A percentile compares a stretch with the other conserved stretches of the same genome.
Conservation (phyloP, 192 early-diverging fungal genomes). For the Phlyctochytrium planicorne region DNA sequence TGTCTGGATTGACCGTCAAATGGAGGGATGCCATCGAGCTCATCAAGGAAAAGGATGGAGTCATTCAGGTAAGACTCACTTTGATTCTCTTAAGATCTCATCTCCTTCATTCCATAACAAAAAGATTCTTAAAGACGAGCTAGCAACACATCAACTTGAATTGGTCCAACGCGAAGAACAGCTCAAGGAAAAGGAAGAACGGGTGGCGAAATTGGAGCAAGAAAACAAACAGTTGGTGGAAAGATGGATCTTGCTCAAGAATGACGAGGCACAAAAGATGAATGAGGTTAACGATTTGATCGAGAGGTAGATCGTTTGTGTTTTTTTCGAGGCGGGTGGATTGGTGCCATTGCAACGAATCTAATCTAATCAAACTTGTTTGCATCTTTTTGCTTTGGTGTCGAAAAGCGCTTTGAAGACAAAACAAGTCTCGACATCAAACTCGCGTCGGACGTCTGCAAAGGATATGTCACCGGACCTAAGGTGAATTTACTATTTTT, state of each 20-base stretch:
- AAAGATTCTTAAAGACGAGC: conserved; percentile 88
- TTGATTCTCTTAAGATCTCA: neutral
- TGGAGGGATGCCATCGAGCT: conserved; percentile 40
- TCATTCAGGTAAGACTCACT: conserved; percentile 67
- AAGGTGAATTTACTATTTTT: too few relatives aligned
- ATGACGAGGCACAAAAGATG: conserved; percentile 90
- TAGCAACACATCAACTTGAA: conserved; percentile 86
- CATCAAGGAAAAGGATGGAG: conserved; percentile 85
- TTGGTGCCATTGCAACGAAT: neutral
- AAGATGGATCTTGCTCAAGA: conserved; percentile 76
- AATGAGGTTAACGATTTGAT: conserved; percentile 90
- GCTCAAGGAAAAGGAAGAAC: conserved; percentile 55
- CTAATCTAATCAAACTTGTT: neutral
- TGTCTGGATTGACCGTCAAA: conserved; percentile 19
- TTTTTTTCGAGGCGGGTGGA: conserved; percentile 16
- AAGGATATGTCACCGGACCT: conserved; percentile 5
- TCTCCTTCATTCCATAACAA: neutral
- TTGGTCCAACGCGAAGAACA: conserved; percentile 65
- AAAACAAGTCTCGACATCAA: conserved; percentile 6
- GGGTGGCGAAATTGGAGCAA: conserved; percentile 61
- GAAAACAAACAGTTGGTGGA: conserved; percentile 87
- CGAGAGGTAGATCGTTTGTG: conserved; percentile 61
- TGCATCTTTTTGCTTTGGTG: neutral
- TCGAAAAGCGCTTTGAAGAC: conserved; percentile 19
- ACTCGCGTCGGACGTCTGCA: neutral